Base-by-base conservation (phyloP, 2,329 filamentous ascomycete species). In the Aspergillus niger region DNA sequence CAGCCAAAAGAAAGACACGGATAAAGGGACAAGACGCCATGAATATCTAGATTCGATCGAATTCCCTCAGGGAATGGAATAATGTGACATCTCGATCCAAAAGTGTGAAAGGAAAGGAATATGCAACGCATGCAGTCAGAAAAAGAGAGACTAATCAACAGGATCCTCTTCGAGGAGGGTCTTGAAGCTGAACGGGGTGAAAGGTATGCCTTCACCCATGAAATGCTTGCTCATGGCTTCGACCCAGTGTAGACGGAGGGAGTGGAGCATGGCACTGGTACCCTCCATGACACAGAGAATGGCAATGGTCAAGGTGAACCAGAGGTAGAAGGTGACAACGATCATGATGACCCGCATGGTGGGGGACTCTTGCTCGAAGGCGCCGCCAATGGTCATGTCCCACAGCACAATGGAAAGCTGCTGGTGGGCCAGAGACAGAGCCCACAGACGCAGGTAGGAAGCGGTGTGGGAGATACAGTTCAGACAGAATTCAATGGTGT, bases 401-500 rank as follows among this genome's bases (percentile, higher is more conserved):
- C 95, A 99, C 51, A 99, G 85, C 65, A 99, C 95, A 66, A 93
- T 90, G 52, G 92, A 97, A 62, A 99, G 88, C 84, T 98, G 95
- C 77, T 99, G 95, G 83, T 99, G 95, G 32, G 95, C 95, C 62
- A 99, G 89, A 2, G 95, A 99, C 69, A 99, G 79, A 32, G 95
- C 95, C 95, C 95, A 99, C 48, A 99, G 90, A 83, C 95, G 95
- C 51, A 99, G 90, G 79, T 99, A 99, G 1, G 95, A 99, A 4
- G 95, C 95, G 4, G 96, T 99, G 80, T 99, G 95, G 30, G 95
- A 99, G 65, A 99, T 94, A 77, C 94, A 98, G 83, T 99, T 99
- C 70, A 99, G 85, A 76, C 95, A 99, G 82, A 99, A 99, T 84
- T 99, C 92, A 72, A 98, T 98, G 17, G 94, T 98, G 81, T 98